A percentile compares a stretch with the other conserved stretches of the same genome.
phyloP scores from a whole-genome alignment of 768 basidiomycete genomes.

The Tulasnella sp. region DNA sequence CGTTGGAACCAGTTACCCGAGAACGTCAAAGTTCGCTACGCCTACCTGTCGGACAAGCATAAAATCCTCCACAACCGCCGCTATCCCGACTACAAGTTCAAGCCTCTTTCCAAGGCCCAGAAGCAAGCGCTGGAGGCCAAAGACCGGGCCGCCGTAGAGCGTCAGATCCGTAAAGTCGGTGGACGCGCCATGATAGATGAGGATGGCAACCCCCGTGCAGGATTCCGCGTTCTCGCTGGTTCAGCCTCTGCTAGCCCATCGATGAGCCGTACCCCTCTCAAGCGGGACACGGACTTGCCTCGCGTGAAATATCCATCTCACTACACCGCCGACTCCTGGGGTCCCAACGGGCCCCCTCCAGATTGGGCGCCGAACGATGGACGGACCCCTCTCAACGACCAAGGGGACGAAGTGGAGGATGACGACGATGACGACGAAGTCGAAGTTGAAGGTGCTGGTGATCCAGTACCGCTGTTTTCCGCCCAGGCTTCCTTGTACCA shows the following conservation, averaged over 20 bases:
- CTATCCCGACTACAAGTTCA: slow-evolving; percentile 3
- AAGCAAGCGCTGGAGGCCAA: background rate
- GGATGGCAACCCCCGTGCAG: background rate
- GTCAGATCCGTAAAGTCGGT: background rate
- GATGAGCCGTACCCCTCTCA: background rate
- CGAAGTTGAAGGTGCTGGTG: too few relatives aligned
- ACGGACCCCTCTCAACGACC: background rate
- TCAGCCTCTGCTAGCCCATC: background rate
- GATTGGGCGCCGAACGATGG: background rate
- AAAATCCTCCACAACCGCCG: background rate
- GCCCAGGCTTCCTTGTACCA: background rate
- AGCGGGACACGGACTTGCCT: background rate
- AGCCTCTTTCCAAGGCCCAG: background rate
- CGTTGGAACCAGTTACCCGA: background rate
- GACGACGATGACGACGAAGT: background rate
- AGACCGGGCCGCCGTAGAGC: background rate
- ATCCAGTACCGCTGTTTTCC: background rate
- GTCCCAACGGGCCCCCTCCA: background rate
- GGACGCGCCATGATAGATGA: background rate
- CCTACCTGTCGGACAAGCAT: background rate
- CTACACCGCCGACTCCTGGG: background rate
- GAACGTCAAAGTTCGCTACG: background rate
- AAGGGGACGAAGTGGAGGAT: background rate
- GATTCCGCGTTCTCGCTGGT: background rate
- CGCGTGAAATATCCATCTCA: background rate